Conservation (phyloP, 805 yeast species). For the Blastobotrys americana region DNA sequence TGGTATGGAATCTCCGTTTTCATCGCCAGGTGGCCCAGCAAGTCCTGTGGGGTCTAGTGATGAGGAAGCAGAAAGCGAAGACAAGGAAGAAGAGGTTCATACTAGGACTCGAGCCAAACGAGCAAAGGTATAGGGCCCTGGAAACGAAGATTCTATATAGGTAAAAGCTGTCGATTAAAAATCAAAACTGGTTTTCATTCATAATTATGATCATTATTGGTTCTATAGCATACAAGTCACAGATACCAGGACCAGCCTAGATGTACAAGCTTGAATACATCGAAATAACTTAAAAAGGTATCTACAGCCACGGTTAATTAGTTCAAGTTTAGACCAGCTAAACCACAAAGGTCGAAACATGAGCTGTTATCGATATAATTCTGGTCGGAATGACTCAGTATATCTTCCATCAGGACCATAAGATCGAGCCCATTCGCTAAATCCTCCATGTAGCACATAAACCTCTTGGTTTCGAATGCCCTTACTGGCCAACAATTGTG, state of each 20-base stretch:
- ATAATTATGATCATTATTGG: too few species aligned
- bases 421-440: conserved; percentile 68
- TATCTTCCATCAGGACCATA: conserved; percentile 45
- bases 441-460: conserved; percentile 78
- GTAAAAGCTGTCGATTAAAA: too few species aligned
- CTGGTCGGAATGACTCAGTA: conserved; percentile 19
- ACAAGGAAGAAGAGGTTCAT: conserved; percentile 5
- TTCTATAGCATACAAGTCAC: not conserved
- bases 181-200: too few species aligned
- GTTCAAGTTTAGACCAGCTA: not conserved
- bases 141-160: too few species aligned
- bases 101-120: not conserved
- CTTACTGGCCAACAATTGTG: conserved; percentile 35
- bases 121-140: not conserved
- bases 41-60: conserved; percentile 6
- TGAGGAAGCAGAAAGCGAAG: not conserved
- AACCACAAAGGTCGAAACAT: not conserved
- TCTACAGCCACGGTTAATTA: too few species aligned
- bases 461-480: conserved; percentile 37
- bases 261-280: too few species aligned
- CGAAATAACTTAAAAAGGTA: too few species aligned
- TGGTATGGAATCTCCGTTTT: not conserved
- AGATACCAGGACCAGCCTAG: too few species aligned
- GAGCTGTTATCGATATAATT: conserved; percentile 10
- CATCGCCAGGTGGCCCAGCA: conserved; percentile 13